These are phyloP conservation scores for Thielaviopsis ethacetica DNA, from an alignment of 2,329 filamentous ascomycete genomes.

Conservation along the genomic window DNA sequence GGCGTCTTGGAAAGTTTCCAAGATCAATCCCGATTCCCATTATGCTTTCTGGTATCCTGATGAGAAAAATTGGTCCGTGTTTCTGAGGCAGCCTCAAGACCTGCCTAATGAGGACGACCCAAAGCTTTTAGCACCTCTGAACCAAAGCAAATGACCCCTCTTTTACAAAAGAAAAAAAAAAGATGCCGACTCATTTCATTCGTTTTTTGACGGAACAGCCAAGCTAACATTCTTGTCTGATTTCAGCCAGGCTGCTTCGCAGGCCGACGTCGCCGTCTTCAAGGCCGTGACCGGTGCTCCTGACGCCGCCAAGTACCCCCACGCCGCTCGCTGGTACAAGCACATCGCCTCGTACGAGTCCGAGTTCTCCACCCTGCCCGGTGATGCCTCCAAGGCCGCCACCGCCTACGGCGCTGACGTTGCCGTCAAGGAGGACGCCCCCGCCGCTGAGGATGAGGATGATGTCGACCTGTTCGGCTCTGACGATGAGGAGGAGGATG, in stretches of 20 bases:
- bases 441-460: conserved; percentile 42
- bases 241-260: conserved; percentile 48
- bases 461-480: conserved; percentile 87
- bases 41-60: conserved; percentile 24
- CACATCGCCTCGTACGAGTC: conserved; percentile 87
- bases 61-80: conserved; percentile 92
- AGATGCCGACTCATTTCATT: not conserved
- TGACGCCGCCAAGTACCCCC: conserved; percentile 72
- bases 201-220: not conserved
- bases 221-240: conserved; percentile 8
- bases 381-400: conserved; percentile 78
- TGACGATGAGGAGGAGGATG: conserved; percentile 88
- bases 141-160: conserved; percentile 8
- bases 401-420: conserved; percentile 83
- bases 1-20: not conserved
- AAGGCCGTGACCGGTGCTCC: conserved; percentile 69
- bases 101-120: conserved; percentile 63
- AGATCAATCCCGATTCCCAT: not conserved
- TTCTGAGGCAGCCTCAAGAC: conserved; percentile 88
- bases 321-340: conserved; percentile 97
- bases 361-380: conserved; percentile 80
- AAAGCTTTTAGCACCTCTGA: conserved; percentile 65
- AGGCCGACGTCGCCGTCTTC: conserved; percentile 93
- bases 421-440: conserved; percentile 73
- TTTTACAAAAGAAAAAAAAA: not conserved